Evolutionary conservation across 2,329 filamentous ascomycete genomes (phyloP).

Genomic region (Calonectria ilicicola): DNA sequence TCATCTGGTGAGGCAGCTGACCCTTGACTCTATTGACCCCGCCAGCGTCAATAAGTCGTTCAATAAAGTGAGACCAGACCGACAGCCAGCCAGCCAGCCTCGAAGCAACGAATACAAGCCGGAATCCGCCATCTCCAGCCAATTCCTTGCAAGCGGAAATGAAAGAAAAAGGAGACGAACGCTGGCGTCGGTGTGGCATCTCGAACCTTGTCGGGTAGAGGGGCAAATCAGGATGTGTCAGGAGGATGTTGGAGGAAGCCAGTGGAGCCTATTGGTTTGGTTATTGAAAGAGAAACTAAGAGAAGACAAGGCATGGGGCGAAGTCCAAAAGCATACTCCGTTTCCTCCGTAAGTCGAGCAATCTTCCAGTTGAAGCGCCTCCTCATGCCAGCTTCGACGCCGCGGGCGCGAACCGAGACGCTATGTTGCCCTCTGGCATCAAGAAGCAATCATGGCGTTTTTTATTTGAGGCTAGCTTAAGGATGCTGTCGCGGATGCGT

Average conservation of each 20-base stretch:
- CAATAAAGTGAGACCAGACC: constrained; percentile 4
- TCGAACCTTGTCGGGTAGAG: not conserved
- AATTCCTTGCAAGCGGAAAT: not conserved
- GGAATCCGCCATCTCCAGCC: too few species aligned
- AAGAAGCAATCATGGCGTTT: too few species aligned
- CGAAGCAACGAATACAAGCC: not conserved
- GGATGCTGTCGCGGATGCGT: too few species aligned
- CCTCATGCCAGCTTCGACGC: not conserved
- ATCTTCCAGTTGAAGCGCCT: not conserved
- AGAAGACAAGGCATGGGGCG: not conserved
- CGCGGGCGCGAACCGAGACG: not conserved
- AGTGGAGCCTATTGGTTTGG: not conserved
- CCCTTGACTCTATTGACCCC: constrained; percentile 24
- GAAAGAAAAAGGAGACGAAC: not conserved
- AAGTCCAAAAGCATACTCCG: not conserved
- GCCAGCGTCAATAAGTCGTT: not conserved
- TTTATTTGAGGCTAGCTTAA: not conserved
- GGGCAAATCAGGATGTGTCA: not conserved
- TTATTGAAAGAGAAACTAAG: not conserved
- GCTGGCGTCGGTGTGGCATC: not conserved
- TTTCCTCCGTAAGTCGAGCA: not conserved
- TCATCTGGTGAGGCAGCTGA: not conserved
- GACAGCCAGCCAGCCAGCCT: not conserved
- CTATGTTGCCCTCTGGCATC: too few species aligned
- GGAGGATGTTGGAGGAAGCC: not conserved